A percentile compares a stretch with the other conserved stretches of the same genome.
Conservation (phyloP, 2,329 filamentous ascomycete genomes). For the Neonectria coccinea region DNA sequence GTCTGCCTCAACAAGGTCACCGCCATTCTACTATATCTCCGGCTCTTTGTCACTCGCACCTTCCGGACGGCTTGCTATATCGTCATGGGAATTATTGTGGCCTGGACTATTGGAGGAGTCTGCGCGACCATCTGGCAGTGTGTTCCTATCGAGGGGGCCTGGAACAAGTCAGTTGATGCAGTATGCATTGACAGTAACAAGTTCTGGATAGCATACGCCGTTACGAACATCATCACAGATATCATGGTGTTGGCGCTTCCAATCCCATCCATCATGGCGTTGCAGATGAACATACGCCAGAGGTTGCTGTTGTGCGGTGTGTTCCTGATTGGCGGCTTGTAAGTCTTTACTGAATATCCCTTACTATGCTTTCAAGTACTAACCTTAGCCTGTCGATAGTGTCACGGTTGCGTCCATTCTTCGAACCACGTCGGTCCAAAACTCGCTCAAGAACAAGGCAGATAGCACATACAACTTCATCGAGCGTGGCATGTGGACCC, state of each 20-base stretch:
- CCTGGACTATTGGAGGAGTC: conserved; percentile 56
- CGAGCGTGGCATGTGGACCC: conserved; percentile 48
- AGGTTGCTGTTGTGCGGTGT: conserved; percentile 52
- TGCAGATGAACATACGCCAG: conserved; percentile 48
- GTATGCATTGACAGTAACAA: conserved; percentile 56
- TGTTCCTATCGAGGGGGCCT: conserved; percentile 56
- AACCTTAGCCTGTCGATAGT: conserved; percentile 14
- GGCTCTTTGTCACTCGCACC: conserved; percentile 58
- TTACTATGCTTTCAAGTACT: not conserved
- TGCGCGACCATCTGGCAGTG: conserved; percentile 61
- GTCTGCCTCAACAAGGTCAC: conserved; percentile 64
- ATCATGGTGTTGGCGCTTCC: conserved; percentile 52
- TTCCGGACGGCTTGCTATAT: conserved; percentile 55
- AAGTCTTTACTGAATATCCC: conserved; percentile 32
- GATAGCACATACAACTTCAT: conserved; percentile 48
- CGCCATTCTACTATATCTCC: conserved; percentile 61
- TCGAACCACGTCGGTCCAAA: conserved; percentile 51
- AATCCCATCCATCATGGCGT: conserved; percentile 49
- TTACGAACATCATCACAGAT: conserved; percentile 54
- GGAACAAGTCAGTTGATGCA: conserved; percentile 54
- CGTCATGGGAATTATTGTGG: conserved; percentile 54
- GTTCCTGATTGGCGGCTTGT: conserved; percentile 54
- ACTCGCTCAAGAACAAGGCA: conserved; percentile 47
- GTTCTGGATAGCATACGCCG: conserved; percentile 59
- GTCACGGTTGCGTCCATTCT: conserved; percentile 53